These are phyloP conservation scores for Exophiala xenobiotica DNA, from an alignment of 2,329 filamentous ascomycete genomes.

Conservation along the genomic window DNA sequence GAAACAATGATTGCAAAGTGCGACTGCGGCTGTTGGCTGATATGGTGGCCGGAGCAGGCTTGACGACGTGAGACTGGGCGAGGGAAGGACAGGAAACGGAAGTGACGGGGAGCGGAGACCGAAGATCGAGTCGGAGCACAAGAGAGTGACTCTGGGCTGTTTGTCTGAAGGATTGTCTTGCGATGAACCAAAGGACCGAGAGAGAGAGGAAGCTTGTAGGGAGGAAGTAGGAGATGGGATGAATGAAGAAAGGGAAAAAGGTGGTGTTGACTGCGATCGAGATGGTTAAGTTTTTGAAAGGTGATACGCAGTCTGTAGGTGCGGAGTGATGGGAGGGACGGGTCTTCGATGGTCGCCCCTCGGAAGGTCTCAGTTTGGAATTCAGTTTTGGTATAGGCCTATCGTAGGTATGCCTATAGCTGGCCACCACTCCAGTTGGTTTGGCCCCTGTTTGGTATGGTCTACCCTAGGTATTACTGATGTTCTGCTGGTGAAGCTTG, in stretches of 20 bases:
- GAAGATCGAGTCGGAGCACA: conserved; percentile 17
- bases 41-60: conserved; percentile 12
- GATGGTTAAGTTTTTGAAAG: neutral
- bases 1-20: conserved; percentile 8
- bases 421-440: neutral
- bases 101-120: conserved; percentile 16
- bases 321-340: no score
- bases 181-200: conserved; percentile 19
- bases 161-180: conserved; percentile 28
- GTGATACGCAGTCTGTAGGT: neutral
- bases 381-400: neutral
- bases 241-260: conserved; percentile 3
- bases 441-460: neutral
- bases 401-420: no score
- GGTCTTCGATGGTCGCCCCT: neutral
- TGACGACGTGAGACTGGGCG: conserved; percentile 23
- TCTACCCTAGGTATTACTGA: no score
- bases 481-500: neutral
- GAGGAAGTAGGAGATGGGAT: conserved; percentile 27
- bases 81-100: conserved; percentile 29
- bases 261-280: neutral
- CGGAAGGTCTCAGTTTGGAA: neutral
- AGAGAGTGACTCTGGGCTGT: conserved; percentile 26
- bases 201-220: conserved; percentile 13
- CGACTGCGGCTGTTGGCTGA: conserved; percentile 5